Evolutionary conservation across 768 basidiomycete species (phyloP).

Genomic region (Termitomyces heimii): DNA sequence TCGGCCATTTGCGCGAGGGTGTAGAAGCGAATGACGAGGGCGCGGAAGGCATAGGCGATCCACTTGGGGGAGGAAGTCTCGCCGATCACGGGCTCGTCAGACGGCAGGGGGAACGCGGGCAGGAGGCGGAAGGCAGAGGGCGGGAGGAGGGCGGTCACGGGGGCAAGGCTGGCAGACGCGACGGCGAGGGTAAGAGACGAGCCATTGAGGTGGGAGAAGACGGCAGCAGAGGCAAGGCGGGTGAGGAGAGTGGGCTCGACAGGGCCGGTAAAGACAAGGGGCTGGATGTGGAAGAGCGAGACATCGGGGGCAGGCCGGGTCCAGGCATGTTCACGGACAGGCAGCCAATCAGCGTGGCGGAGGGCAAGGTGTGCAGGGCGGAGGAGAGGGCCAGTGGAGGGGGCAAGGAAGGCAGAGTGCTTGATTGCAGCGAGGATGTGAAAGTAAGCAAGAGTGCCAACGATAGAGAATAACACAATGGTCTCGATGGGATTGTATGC

Average conservation of each 20-base stretch:
- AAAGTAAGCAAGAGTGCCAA: slow-evolving; percentile 93
- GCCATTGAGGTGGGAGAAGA: slow-evolving; percentile 22
- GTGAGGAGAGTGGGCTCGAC: slow-evolving; percentile 28
- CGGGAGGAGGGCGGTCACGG: slow-evolving; percentile 19
- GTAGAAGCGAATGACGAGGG: slow-evolving; percentile 18
- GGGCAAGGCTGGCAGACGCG: slow-evolving; percentile 9
- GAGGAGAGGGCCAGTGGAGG: slow-evolving; percentile 40
- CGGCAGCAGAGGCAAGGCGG: slow-evolving; percentile 6
- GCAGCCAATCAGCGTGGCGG: slow-evolving; percentile 54
- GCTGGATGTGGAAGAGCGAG: slow-evolving; percentile 63
- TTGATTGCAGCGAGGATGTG: slow-evolving; percentile 89
- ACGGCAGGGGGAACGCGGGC: slow-evolving; percentile 24
- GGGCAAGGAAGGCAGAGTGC: slow-evolving; percentile 74
- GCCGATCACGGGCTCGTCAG: slow-evolving; percentile 31
- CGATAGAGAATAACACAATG: slow-evolving; percentile 83
- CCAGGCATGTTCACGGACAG: slow-evolving; percentile 53
- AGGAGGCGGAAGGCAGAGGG: slow-evolving; percentile 22
- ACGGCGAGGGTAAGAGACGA: slow-evolving; percentile 38
- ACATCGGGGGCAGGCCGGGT: slow-evolving; percentile 23
- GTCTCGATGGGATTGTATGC: slow-evolving; percentile 82
- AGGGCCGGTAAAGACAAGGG: slow-evolving; percentile 54
- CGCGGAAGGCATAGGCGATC: slow-evolving; percentile 77
- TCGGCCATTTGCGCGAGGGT: slow-evolving; percentile 68
- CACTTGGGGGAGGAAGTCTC: slow-evolving; percentile 81
- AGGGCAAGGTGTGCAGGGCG: slow-evolving; percentile 53